Evolutionary conservation across 495 filamentous ascomycete species (phyloP), one percentile per base, ranked within the genome.

Genomic region (Talaromyces trachyspermus): DNA sequence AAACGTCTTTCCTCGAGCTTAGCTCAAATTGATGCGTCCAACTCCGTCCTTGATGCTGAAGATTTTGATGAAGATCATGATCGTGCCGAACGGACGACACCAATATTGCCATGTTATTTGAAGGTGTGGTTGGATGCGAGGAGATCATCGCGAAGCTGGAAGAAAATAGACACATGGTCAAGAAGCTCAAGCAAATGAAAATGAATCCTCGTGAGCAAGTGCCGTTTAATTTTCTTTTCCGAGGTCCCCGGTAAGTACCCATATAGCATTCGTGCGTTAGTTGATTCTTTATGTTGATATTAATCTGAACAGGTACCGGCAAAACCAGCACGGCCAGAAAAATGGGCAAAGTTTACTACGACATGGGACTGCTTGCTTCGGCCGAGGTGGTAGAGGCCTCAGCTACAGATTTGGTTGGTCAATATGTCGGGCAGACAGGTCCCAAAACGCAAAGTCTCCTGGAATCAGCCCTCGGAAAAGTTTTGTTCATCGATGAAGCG

Each of bases 321-420:
- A 90, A 90, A 53, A 88, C 86, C 0, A 80, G 72, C 0, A 86
- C 83, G 0, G 86, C 86, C 0, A 61, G 70, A 43, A 83, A 75
- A 50, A 85, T 90, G 75, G 86, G 85, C 8, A 70, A 83, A 44
- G 64, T 90, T 0, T 89, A 77, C 55, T 88, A 86, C 52, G 78
- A 88, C 52, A 77, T 86, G 74, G 79, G 81, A 0, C 72, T 85
- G 18, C 61, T 87, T 1, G 50, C 73, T 1, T 69, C 70, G 0
- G 61, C 54, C 0, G 73, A 77, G 35, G 79, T 85, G 0, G 54
- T 81, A 0, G 79, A 84, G 41, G 70, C 66, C 35, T 84, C 82
- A 1, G 76, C 80, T 0, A 71, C 77, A 0, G 80, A 86, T 19
- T 54, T 87, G 0, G 68, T 86, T 2, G 82, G 78, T 5, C 60